Percentiles rank a stretch among this genome's conserved stretches.
Evolutionary conservation across 1,284 basidiomycete species (phyloP).

Genomic region (Naganishia liquefaciens): DNA sequence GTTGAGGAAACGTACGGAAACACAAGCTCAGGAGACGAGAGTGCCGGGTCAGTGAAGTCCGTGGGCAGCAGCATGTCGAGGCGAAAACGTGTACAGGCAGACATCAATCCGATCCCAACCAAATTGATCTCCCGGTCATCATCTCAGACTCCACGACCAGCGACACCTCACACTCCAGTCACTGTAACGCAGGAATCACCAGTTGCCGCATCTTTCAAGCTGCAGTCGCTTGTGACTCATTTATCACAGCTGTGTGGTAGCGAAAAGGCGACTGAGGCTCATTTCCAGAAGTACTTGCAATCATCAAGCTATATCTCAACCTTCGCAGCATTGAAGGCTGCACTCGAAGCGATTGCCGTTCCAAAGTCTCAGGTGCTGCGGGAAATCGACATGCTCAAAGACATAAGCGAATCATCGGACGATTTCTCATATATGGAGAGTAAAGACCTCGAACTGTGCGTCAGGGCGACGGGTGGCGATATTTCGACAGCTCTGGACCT

Average conservation of each 20-base stretch:
- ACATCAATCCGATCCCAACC: slow-evolving; percentile 4
- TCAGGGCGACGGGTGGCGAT: slow-evolving; percentile 43
- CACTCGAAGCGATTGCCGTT: slow-evolving; percentile 37
- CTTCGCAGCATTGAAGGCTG: slow-evolving; percentile 33
- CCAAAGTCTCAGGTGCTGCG: slow-evolving; percentile 31
- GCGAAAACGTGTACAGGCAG: slow-evolving; percentile 17
- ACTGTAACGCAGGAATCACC: slow-evolving; percentile 8
- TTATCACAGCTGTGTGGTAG: slow-evolving; percentile 41
- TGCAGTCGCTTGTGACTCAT: slow-evolving; percentile 44
- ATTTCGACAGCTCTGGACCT: slow-evolving; percentile 48
- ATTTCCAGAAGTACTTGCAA: slow-evolving; percentile 46
- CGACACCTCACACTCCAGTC: neutral
- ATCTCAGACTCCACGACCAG: neutral
- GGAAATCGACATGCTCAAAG: slow-evolving; percentile 44
- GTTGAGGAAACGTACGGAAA: slow-evolving; percentile 5
- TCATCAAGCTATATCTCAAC: slow-evolving; percentile 15
- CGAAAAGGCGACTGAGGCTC: slow-evolving; percentile 25
- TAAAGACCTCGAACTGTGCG: slow-evolving; percentile 43
- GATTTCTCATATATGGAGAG: slow-evolving; percentile 7
- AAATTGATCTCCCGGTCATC: neutral
- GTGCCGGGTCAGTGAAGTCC: slow-evolving; percentile 21
- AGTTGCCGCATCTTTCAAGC: slow-evolving; percentile 31
- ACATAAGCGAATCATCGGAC: slow-evolving; percentile 22
- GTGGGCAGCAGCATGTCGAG: slow-evolving; percentile 13
- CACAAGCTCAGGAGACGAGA: slow-evolving; percentile 30